phyloP scores from a whole-genome alignment of 2,329 filamentous ascomycete genomes.

The Aspergillus sp. region DNA sequence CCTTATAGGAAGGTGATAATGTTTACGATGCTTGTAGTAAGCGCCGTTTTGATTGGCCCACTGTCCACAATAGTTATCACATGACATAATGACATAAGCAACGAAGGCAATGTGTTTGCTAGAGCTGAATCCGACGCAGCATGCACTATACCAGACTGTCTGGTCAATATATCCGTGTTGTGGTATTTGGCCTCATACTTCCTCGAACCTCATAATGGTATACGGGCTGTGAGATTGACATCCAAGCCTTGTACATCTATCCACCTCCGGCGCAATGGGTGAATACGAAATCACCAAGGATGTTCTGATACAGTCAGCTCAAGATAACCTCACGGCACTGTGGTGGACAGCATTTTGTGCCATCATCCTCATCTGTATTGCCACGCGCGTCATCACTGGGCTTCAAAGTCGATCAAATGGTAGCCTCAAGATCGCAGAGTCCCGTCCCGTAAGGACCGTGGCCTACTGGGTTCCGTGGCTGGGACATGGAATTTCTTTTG shows the following conservation, averaged over 20 bases:
- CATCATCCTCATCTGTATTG: background rate
- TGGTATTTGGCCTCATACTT: no score
- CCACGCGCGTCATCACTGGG: constrained; percentile 14
- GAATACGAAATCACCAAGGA: background rate
- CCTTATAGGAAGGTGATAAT: no score
- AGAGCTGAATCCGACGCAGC: no score
- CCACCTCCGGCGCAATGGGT: background rate
- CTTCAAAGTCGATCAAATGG: constrained; percentile 29
- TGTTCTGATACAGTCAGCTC: background rate
- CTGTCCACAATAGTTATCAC: no score
- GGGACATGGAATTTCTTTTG: constrained; percentile 53
- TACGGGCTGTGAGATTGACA: background rate
- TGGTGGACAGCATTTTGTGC: background rate
- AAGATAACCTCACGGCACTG: background rate
- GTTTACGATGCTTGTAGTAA: no score
- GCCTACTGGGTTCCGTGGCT: constrained; percentile 62
- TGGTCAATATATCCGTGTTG: no score
- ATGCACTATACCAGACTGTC: no score
- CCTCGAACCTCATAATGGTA: no score
- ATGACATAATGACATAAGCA: no score
- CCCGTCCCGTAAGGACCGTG: constrained; percentile 45
- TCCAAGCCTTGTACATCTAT: background rate
- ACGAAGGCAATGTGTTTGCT: no score
- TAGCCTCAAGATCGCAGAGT: constrained; percentile 2
- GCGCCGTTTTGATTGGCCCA: no score